These are phyloP conservation scores for Citrus hindsii DNA, from an alignment of 345 rosid genomes.

Conservation along the genomic window DNA sequence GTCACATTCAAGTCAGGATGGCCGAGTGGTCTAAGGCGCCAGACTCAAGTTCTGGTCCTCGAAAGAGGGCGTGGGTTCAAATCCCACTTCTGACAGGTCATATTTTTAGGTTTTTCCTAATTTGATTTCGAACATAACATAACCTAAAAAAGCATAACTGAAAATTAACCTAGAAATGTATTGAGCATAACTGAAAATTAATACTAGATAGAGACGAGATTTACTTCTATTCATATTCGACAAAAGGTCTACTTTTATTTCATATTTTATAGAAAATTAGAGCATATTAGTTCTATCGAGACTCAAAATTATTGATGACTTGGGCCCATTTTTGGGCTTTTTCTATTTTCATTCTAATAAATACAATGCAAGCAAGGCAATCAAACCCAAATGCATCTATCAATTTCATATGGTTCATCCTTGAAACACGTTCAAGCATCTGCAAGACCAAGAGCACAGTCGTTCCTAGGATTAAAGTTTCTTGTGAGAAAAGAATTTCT, in stretches of 20 bases:
- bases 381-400: not conserved
- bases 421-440: not conserved
- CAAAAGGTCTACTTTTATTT: no score
- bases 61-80: slow-evolving; percentile 39
- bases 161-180: no score
- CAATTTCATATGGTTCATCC: not conserved
- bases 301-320: no score
- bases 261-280: no score
- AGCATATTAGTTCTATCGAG: no score
- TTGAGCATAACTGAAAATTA: no score
- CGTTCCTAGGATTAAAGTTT: not conserved
- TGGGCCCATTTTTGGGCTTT: no score
- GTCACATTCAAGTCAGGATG: slow-evolving; percentile 42
- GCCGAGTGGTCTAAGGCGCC: slow-evolving; percentile 94
- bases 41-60: slow-evolving; percentile 79
- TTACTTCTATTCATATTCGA: no score
- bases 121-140: not conserved
- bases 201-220: no score
- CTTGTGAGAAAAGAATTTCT: not conserved
- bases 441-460: not conserved
- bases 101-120: no score
- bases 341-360: not conserved
- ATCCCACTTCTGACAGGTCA: slow-evolving; percentile 10
- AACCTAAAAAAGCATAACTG: no score
- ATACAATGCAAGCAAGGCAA: not conserved